These are phyloP conservation scores for Gossypium anomalum DNA, from an alignment of 345 rosid species.

Conservation along the genomic window DNA sequence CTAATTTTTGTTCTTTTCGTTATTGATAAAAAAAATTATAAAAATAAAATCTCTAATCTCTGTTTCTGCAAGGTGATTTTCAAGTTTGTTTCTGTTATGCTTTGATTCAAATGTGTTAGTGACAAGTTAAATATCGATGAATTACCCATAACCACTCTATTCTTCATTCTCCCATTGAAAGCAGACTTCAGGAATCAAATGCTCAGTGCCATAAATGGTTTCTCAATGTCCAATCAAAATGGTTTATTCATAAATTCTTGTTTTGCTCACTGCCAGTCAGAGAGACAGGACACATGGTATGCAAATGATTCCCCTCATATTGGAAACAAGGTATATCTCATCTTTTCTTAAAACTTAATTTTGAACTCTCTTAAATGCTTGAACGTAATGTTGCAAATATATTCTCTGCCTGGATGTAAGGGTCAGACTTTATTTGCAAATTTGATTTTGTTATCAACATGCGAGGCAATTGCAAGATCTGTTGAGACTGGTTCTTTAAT, in stretches of 20 bases:
- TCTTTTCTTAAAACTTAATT: background rate
- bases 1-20: no score
- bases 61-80: constrained; percentile 47
- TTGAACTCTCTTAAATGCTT: no score
- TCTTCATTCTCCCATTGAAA: constrained; percentile 12
- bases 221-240: constrained; percentile 44
- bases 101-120: background rate
- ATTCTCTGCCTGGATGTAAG: background rate
- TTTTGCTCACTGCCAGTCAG: constrained; percentile 83
- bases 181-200: constrained; percentile 78
- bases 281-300: constrained; percentile 79
- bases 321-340: constrained; percentile 43
- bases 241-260: constrained; percentile 70
- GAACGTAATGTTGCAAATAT: background rate
- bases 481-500: constrained; percentile 91
- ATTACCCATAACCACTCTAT: background rate
- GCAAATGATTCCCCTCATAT: constrained; percentile 63
- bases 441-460: constrained; percentile 17
- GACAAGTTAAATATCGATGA: background rate
- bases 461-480: constrained; percentile 72
- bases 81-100: constrained; percentile 4
- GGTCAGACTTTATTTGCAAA: background rate
- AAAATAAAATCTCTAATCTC: no score
- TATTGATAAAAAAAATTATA: no score
- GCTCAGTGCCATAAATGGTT: constrained; percentile 43